These are phyloP conservation scores for Apiotrichum montevideense DNA, from an alignment of 1,284 basidiomycete genomes.

Conservation along the genomic window DNA sequence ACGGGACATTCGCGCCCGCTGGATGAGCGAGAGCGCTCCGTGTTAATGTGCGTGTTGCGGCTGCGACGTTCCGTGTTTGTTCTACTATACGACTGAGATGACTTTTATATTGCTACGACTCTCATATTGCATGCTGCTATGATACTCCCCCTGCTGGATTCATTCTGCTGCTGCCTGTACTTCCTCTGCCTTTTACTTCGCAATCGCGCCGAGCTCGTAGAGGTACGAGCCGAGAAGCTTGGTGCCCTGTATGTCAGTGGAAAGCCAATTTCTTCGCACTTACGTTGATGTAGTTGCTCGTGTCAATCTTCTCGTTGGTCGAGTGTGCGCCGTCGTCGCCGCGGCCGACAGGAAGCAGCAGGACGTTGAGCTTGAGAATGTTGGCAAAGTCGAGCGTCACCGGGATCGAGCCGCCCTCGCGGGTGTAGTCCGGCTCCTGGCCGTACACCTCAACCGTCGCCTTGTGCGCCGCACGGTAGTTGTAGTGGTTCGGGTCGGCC, in stretches of 20 bases:
- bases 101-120: too few species aligned
- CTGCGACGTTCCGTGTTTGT: too few species aligned
- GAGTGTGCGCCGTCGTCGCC: constrained; percentile 80
- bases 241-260: constrained; percentile 44
- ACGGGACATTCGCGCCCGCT: not conserved
- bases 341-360: constrained; percentile 85
- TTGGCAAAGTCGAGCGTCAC: constrained; percentile 95
- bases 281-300: constrained; percentile 77
- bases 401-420: constrained; percentile 91
- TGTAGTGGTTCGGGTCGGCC: constrained; percentile 65
- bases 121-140: too few species aligned
- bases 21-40: too few species aligned
- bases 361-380: constrained; percentile 62
- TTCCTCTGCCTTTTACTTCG: constrained; percentile 7
- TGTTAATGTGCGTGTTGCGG: too few species aligned
- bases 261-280: not conserved
- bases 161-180: not conserved
- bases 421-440: constrained; percentile 76
- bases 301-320: constrained; percentile 94
- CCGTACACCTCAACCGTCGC: constrained; percentile 70
- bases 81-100: too few species aligned
- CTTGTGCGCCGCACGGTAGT: constrained; percentile 81
- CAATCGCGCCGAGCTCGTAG: constrained; percentile 62
- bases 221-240: constrained; percentile 77
- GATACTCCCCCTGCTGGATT: too few species aligned